Conservation (phyloP, 2,329 filamentous ascomycete genomes). For the Coniella vitis region DNA sequence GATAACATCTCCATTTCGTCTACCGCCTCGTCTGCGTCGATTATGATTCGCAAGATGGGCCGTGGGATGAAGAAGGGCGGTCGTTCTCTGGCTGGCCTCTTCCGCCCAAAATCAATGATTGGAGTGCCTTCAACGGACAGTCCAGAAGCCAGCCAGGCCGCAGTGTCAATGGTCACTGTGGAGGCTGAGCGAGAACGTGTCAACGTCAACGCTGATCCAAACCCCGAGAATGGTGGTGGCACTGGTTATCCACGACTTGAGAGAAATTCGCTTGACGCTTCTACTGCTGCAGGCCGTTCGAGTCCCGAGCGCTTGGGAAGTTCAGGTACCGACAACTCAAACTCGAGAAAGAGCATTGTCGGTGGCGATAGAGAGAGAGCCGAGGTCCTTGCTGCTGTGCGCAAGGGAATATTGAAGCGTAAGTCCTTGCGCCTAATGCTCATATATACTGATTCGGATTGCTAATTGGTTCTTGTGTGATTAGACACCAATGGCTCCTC, state of each 20-base stretch:
- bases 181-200: constrained; percentile 85
- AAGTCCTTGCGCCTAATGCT: constrained; percentile 34
- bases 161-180: constrained; percentile 91
- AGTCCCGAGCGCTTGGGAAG: constrained; percentile 45
- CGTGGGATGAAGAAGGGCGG: constrained; percentile 95
- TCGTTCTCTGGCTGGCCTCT: constrained; percentile 85
- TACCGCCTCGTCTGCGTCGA: constrained; percentile 80
- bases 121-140: constrained; percentile 68
- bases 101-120: constrained; percentile 87
- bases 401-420: constrained; percentile 95
- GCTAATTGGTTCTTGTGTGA: constrained; percentile 20
- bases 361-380: constrained; percentile 86
- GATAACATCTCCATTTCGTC: constrained; percentile 92
- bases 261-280: constrained; percentile 69
- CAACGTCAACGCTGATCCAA: constrained; percentile 66
- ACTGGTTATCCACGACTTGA: constrained; percentile 82
- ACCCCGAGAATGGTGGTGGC: constrained; percentile 60
- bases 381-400: constrained; percentile 84
- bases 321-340: constrained; percentile 53
- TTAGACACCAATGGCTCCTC: constrained; percentile 61
- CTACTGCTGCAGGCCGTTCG: constrained; percentile 36
- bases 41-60: constrained; percentile 98
- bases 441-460: not conserved
- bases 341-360: constrained; percentile 77
- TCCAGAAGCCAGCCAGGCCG: constrained; percentile 65